Base-by-base conservation (phyloP, 805 yeast species). In the Barnettozyma salicaria region DNA sequence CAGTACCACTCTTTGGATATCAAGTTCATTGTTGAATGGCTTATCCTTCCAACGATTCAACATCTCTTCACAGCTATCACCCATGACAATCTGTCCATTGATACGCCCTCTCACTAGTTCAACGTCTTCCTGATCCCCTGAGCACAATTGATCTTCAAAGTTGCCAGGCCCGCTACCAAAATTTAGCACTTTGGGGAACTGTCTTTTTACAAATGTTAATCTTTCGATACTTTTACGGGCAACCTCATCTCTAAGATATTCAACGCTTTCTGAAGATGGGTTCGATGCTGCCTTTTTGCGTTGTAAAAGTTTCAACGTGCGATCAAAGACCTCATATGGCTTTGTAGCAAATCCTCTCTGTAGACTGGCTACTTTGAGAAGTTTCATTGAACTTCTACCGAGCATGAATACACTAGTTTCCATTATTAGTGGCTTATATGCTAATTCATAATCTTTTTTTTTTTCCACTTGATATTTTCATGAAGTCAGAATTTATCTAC, bases 81-180 rank as follows among this genome's bases (percentile, higher is more conserved):
- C 63, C 86, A 86, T 78, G 22, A 68, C 66, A 35, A 82, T 61
- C 33, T 25, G 12, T 8, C 16, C 14, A 25, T 72, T 63, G 35
- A 80, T 64, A 42, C 80, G 73, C 7, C 61, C 52, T 32, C 67
- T 64, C 18, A 82, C 80, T n/a, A 64, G 47, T 18, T 58, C 52
- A 32, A 74, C 71, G 43, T 81, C 88, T 12, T 67, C 68, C 36
- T 64, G 67, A 47, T 70, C 64, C 43, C 29, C 33, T 4, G 28
- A 34, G 3, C 28, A 22, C 20, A 53, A 27, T 16, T 47, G 36
- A 59, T 64, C 61, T 39, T 72, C 68, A 11, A 80, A 61, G 53
- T 76, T 78, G 1, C 95, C 95, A 37, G 79, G 68, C 32, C 83
- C 77, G 9, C 80, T 69, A 4, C 95, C 95, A 40, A 82, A 70